Base-by-base conservation (phyloP, 179 eudicot species). In the Beta lomatogona region DNA sequence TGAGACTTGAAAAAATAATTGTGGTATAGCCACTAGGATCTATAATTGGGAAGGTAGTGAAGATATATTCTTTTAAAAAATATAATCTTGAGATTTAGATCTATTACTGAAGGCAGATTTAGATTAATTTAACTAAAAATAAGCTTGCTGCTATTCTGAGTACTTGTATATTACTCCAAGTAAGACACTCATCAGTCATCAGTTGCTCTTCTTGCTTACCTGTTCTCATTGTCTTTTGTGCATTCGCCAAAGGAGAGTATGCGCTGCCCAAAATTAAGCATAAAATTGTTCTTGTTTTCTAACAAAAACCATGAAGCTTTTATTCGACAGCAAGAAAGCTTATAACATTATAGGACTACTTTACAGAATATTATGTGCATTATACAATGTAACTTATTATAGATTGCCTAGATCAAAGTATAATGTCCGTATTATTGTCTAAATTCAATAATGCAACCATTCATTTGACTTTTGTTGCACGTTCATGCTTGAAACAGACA, bases 311-410 rank as follows among this genome's bases (percentile, higher is more conserved):
- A 57, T 63, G 61, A 68, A 68, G 72, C 64, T 14, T 64, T 52
- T 79, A 41, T 74, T 79, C 61, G 76, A 75, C 82, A 73, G 82
- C 71, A 52, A 57, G 61, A 66, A 75, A 67, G 76, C 52, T 45
- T 61, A 45, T n/a, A 69, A 60, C 13, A 6, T 46, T 16, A 18
- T 46, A 65, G 45, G 67, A 22, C 57, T 21, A 50, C 70, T 72
- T 50, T 22, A 59, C 46, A 21, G 48, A 41, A 58, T 68, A 5
- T n/a, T 22, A 45, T 31, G 15, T 60, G 60, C 77, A 80, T 71
- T 53, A 55, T 76, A 65, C 64, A 9, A 31, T 36, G 71, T 67
- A 68, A 53, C 52, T 52, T 61, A 25, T 76, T 46, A 48, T 75
- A 75, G 76, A 67, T 69, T 79, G 41, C 71, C 5, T 64, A 25